These are phyloP conservation scores for Apiospora arundinis DNA, from an alignment of 2,329 filamentous ascomycete genomes.

Conservation along the genomic window DNA sequence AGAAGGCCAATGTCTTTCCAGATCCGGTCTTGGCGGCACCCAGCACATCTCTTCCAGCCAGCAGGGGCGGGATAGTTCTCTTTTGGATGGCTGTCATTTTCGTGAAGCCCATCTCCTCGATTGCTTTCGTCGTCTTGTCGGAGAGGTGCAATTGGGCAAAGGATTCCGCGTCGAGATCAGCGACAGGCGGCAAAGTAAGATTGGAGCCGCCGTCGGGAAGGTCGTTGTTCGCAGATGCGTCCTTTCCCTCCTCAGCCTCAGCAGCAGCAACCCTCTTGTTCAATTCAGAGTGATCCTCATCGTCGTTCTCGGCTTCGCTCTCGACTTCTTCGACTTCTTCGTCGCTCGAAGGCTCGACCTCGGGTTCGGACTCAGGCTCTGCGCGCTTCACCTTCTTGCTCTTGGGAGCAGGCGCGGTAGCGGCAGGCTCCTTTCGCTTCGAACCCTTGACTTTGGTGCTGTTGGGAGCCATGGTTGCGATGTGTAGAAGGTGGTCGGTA, in stretches of 20 bases:
- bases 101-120: slow-evolving; percentile 90
- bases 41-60: slow-evolving; percentile 90
- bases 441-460: not conserved
- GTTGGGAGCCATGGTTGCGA: slow-evolving; percentile 17
- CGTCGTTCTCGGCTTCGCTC: slow-evolving; percentile 1
- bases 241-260: slow-evolving; percentile 19
- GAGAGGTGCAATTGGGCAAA: slow-evolving; percentile 87
- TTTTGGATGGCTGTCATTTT: slow-evolving; percentile 96
- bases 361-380: slow-evolving; percentile 11
- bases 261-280: slow-evolving; percentile 20
- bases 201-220: slow-evolving; percentile 18
- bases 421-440: slow-evolving; percentile 17
- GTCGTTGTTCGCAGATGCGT: slow-evolving; percentile 14
- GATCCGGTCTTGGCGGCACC: slow-evolving; percentile 93
- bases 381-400: slow-evolving; percentile 20
- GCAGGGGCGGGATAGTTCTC: slow-evolving; percentile 82
- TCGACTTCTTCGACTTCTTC: slow-evolving; percentile 1
- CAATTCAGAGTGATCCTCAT: slow-evolving; percentile 2
- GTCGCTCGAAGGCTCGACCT: slow-evolving; percentile 1
- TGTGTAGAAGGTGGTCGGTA: not conserved
- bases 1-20: slow-evolving; percentile 93
- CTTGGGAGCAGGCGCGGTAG: slow-evolving; percentile 1
- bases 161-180: slow-evolving; percentile 13
- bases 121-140: slow-evolving; percentile 86
- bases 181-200: slow-evolving; percentile 17